Evolutionary conservation across 1,284 basidiomycete species (phyloP).

Genomic region (Pyrrhoderma noxium): DNA sequence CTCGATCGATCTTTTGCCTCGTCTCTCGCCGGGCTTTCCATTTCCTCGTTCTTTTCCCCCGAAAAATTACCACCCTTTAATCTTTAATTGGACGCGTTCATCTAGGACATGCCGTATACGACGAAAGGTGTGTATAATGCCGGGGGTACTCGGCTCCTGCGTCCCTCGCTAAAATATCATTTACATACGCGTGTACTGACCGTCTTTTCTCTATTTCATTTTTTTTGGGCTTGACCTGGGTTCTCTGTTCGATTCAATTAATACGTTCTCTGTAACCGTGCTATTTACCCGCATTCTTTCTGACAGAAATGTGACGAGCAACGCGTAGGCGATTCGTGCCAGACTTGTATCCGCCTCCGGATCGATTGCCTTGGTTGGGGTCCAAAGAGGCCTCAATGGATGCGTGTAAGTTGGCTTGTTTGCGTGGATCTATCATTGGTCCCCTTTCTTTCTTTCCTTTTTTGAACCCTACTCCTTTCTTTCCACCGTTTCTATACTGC

Average conservation of each 20-base stretch:
- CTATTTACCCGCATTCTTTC: too few relatives aligned
- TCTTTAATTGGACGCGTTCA: constrained; percentile 3
- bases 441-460: constrained; percentile 10
- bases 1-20: too few relatives aligned
- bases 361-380: constrained; percentile 80
- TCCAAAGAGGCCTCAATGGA: constrained; percentile 72
- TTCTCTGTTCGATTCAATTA: too few relatives aligned
- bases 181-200: constrained; percentile 6
- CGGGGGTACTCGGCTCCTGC: constrained; percentile 16
- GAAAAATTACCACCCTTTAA: constrained; percentile 2
- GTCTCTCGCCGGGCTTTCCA: too few relatives aligned
- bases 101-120: constrained; percentile 72
- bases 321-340: constrained; percentile 67
- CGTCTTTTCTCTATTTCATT: not conserved
- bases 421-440: too few relatives aligned
- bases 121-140: constrained; percentile 50
- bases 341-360: constrained; percentile 66
- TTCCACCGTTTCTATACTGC: not conserved
- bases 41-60: too few relatives aligned
- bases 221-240: not conserved
- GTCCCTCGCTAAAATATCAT: constrained; percentile 1
- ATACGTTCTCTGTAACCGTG: too few relatives aligned
- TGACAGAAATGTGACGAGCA: constrained; percentile 77
- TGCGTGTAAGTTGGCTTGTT: constrained; percentile 54
- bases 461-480: not conserved